Base-by-base conservation (phyloP, 2,329 filamentous ascomycete species). In the Verticillium zaregamsianum region DNA sequence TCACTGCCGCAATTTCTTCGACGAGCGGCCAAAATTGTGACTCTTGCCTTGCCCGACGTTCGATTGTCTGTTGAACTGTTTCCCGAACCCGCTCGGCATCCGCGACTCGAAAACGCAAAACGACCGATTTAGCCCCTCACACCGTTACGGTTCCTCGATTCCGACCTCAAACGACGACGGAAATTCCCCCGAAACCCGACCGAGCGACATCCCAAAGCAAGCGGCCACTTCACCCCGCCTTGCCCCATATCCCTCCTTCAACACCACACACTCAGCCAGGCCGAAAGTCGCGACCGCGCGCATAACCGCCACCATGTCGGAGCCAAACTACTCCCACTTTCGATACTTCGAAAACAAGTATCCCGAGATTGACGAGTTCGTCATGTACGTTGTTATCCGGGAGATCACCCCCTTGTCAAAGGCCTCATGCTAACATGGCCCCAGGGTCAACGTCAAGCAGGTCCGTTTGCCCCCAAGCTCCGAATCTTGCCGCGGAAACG, bases 301-400 rank as follows among this genome's bases (percentile, higher is more conserved):
- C 64, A 73, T 73, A 58, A 76, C 80, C 82, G 82, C 84, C 86
- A 90, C 76, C 73, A 96, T 96, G 91, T 96, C 93, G 80, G 88
- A 96, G 83, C 95, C 91, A 76, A 96, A 96, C 82, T 96, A 91
- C 80, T 60, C 57, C 59, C 64, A 65, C 55, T 65, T 63, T 62
- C 92, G 93, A 73, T 97, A 96, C 80, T 97, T 97, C 78, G 93
- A 97, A 85, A 92, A 97, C 82, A 96, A 96, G 80, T 97, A 90
- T 75, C 93, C 93, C 63, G 95, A 98, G 85, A 94, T 99, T 76
- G 95, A 99, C 81, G 96, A 92, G 85, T 98, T 97, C 81, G 96
- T 99, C 76, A 99, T 99, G 95, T 59, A 59, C 15, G 58, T 54
- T 25, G 4, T 31, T 12, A 8, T 23, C 55, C 55, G 31, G 55